phyloP scores from a whole-genome alignment of 1,284 basidiomycete genomes.

The Cerioporus squamosus region DNA sequence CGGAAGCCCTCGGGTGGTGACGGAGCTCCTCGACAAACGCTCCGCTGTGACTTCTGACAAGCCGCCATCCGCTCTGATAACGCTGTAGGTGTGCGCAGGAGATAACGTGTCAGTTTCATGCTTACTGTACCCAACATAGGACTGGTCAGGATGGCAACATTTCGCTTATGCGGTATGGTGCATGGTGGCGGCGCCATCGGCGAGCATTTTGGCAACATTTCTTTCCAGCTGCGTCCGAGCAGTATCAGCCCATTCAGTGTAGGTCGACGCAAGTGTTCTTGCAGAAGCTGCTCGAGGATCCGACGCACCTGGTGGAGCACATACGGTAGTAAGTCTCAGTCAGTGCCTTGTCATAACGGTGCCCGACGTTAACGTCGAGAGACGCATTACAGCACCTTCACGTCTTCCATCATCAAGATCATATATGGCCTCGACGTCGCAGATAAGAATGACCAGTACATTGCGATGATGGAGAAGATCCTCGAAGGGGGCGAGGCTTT shows the following conservation, averaged over 20 bases:
- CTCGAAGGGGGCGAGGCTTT: slow-evolving; percentile 8
- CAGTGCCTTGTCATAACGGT: neutral
- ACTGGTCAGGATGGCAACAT: slow-evolving; percentile 22
- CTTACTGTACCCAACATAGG: slow-evolving; percentile 5
- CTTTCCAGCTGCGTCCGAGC: neutral
- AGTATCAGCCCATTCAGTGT: neutral
- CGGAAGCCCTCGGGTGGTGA: neutral
- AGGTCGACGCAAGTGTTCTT: neutral
- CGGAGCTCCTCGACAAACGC: slow-evolving; percentile 12
- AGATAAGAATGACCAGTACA: slow-evolving; percentile 12
- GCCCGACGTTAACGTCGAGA: no score
- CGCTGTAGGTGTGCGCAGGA: no score
- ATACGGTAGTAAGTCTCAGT: neutral
- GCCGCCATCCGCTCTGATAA: neutral
- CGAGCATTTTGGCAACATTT: slow-evolving; percentile 19
- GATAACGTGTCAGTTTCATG: no score
- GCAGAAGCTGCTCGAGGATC: neutral
- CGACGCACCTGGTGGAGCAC: neutral
- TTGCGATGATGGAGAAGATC: slow-evolving; percentile 17
- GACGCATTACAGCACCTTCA: slow-evolving; percentile 10
- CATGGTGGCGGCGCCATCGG: slow-evolving; percentile 21
- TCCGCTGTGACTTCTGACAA: slow-evolving; percentile 7
- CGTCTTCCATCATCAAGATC: slow-evolving; percentile 22
- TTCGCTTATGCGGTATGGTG: slow-evolving; percentile 15
- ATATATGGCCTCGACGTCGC: slow-evolving; percentile 20